phyloP scores from a whole-genome alignment of 2,329 filamentous ascomycete species.

The Fusarium compactum region DNA sequence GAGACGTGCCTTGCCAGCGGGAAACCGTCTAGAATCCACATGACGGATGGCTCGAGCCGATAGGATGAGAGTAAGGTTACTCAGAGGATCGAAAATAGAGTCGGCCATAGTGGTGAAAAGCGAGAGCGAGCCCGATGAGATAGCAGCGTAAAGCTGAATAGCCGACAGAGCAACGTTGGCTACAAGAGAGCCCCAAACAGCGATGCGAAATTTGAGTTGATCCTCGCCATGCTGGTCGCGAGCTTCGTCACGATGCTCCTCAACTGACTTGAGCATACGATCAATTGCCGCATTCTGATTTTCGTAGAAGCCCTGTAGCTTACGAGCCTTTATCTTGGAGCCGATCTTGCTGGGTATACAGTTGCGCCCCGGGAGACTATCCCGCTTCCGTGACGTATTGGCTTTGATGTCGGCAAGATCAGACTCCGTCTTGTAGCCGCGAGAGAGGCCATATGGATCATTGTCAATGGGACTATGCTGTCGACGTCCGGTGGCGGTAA shows the following conservation, averaged over 20 bases:
- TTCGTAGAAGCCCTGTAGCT: conserved; percentile 85
- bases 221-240: conserved; percentile 84
- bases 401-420: conserved; percentile 84
- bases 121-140: conserved; percentile 88
- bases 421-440: conserved; percentile 79
- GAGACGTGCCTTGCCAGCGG: conserved; percentile 91
- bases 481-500: conserved; percentile 51
- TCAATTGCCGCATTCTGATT: conserved; percentile 94
- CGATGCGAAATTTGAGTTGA: conserved; percentile 79
- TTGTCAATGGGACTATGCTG: conserved; percentile 64
- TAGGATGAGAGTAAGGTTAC: conserved; percentile 87
- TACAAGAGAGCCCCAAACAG: conserved; percentile 74
- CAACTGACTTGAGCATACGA: conserved; percentile 89
- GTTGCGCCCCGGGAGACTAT: conserved; percentile 51
- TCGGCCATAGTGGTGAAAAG: conserved; percentile 99
- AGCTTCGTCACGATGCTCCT: conserved; percentile 87
- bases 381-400: conserved; percentile 83
- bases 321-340: conserved; percentile 58
- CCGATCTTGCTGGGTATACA: conserved; percentile 37
- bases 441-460: conserved; percentile 85
- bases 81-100: conserved; percentile 90
- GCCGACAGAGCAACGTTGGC: conserved; percentile 84
- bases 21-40: conserved; percentile 88
- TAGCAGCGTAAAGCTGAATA: conserved; percentile 90
- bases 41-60: conserved; percentile 88